phyloP scores from a whole-genome alignment of 2,329 filamentous ascomycete species.

The Sporothrix mexicana region DNA sequence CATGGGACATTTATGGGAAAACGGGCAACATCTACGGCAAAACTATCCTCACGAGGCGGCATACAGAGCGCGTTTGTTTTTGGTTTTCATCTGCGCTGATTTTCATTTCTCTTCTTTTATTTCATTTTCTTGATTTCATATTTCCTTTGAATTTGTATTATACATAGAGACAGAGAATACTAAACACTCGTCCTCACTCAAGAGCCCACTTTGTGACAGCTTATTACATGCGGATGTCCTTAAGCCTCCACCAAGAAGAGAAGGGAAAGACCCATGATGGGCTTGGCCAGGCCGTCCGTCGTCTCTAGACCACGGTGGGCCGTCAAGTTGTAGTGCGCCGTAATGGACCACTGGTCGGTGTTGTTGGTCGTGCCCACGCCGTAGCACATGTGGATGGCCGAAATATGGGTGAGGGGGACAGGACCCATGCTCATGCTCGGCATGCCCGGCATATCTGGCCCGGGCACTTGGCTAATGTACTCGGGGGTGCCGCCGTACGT shows the following conservation, averaged over 20 bases:
- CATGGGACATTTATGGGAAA: conserved; percentile 24
- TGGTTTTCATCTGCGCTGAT: conserved; percentile 12
- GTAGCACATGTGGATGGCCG: conserved; percentile 36
- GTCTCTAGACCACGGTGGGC: conserved; percentile 36
- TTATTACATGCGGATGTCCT: background rate
- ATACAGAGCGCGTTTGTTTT: conserved; percentile 7
- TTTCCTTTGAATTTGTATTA: conserved; percentile 8
- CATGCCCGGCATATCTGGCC: conserved; percentile 13
- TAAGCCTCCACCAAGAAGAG: conserved; percentile 35
- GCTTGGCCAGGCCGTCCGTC: conserved; percentile 26
- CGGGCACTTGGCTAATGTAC: conserved; percentile 31
- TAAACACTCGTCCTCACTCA: background rate
- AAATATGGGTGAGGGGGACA: conserved; percentile 34
- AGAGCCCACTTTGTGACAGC: background rate
- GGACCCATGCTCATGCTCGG: conserved; percentile 29
- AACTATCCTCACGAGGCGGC: conserved; percentile 29
- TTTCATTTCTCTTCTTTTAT: background rate
- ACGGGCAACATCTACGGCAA: conserved; percentile 24
- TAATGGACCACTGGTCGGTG: conserved; percentile 37
- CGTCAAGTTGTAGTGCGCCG: conserved; percentile 39
- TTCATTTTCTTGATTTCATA: background rate
- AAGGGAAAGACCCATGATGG: conserved; percentile 38
- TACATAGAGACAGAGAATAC: conserved; percentile 18
- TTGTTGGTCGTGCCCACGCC: conserved; percentile 32
- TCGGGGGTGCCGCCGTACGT: conserved; percentile 37